Base-by-base conservation (phyloP, 148 eudicot genomes). In the Drosera capensis region DNA sequence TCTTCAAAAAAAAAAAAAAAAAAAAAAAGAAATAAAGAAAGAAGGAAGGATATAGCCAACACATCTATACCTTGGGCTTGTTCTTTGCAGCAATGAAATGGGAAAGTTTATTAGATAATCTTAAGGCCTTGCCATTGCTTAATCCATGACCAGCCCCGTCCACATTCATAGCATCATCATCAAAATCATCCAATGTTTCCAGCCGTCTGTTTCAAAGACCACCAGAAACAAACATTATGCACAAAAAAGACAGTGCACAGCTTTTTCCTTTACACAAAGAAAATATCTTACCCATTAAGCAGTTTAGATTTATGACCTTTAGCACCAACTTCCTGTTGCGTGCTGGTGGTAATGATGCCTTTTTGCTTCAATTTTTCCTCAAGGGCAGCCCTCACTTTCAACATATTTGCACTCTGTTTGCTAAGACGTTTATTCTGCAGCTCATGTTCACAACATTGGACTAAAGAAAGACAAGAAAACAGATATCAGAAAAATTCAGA, bases 281-380 rank as follows among this genome's bases (percentile, higher is more conserved):
- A 14, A 45, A 7, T 12, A 4, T 23, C n/a, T 26, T 67, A 90
- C 99, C 95, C 72, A 46, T 80, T 70, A 51, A 67, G 37, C 23
- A 43, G 68, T 57, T 54, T 65, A 7, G 19, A 52, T 28, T 53
- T 54, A 37, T 66, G 60, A 51, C 63, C 68, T 40, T 65, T 68
- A 51, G 45, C 51, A 25, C 20, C 45, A 16, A 59, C 66, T 20
- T 31, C 46, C 59, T 63, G 78, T 49, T 72, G 43, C 23, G 68
- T 58, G 24, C 54, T 63, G 25, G 75, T 71, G 63, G 65, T 62
- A 25, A 73, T 78, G 37, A 63, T 62, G 34, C 79, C 84, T 68
- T 68, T 78, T 56, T 69, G 84, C 68, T 66, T 90, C 72, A 90
- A 61, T 57, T 76, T 84, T 46, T 80, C 93, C 67, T 80, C 95